Conservation (phyloP, 108 stramenopile species). For the Aurantiochytrium sp. region DNA sequence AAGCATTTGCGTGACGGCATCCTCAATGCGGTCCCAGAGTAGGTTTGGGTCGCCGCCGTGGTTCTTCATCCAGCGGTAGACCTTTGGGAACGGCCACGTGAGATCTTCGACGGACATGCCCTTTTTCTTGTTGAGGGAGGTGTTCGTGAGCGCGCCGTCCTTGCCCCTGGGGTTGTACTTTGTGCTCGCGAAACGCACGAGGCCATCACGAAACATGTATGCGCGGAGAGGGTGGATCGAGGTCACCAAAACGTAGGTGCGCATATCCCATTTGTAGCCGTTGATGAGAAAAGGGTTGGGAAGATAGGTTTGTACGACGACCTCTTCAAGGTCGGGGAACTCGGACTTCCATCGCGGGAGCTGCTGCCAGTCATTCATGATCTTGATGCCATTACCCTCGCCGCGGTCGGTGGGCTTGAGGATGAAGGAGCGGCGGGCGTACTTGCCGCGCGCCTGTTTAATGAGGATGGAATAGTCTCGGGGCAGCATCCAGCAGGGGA, state of each 20-base stretch:
- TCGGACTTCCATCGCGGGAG: background rate
- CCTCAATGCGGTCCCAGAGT: slow-evolving; percentile 8
- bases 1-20: background rate
- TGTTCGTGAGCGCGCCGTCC: background rate
- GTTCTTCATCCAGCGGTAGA: background rate
- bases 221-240: slow-evolving; percentile 35
- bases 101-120: background rate
- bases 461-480: background rate
- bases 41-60: background rate
- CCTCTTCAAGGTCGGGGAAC: slow-evolving; percentile 33
- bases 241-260: slow-evolving; percentile 35
- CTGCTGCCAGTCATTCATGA: background rate
- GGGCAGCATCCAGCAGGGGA: slow-evolving; percentile 25
- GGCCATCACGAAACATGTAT: slow-evolving; percentile 39
- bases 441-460: background rate
- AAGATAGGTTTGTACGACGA: slow-evolving; percentile 61
- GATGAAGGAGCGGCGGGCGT: background rate
- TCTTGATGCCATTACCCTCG: background rate
- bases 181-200: slow-evolving; percentile 28
- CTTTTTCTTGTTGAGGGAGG: slow-evolving; percentile 8
- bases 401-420: slow-evolving; percentile 19
- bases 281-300: slow-evolving; percentile 44
- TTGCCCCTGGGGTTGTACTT: background rate
- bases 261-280: slow-evolving; percentile 38
- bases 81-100: slow-evolving; percentile 1